phyloP scores from a whole-genome alignment of 2,329 filamentous ascomycete species.

The Diaporthe citriasiana region DNA sequence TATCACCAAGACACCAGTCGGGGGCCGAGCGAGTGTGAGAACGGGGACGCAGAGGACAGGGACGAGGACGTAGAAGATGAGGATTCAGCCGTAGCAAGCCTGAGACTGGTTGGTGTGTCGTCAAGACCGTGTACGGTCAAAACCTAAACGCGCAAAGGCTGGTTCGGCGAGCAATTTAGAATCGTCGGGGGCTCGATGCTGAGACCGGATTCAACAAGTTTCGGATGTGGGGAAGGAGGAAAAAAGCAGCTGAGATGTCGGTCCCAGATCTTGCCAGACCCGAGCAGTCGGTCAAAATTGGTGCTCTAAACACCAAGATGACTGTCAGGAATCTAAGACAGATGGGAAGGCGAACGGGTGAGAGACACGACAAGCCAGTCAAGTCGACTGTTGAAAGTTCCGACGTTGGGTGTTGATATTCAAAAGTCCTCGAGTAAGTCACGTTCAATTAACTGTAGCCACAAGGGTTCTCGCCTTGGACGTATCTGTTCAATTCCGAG shows the following conservation, averaged over 20 bases:
- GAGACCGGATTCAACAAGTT: constrained; percentile 7
- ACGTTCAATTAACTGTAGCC: background rate
- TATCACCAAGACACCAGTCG: constrained; percentile 9
- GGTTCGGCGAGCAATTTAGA: background rate
- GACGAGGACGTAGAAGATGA: too few relatives aligned
- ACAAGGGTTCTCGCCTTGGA: constrained; percentile 17
- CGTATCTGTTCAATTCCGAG: background rate
- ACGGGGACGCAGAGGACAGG: background rate
- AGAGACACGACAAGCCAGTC: background rate
- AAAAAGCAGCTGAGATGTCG: constrained; percentile 18
- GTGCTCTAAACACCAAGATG: background rate
- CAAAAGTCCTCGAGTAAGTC: background rate
- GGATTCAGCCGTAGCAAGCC: background rate
- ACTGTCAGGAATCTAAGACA: background rate
- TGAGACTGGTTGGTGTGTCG: too few relatives aligned
- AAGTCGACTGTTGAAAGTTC: background rate
- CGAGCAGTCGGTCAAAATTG: background rate
- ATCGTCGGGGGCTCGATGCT: background rate
- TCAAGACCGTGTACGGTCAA: constrained; percentile 20
- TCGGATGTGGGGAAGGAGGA: background rate
- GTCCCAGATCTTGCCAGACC: background rate
- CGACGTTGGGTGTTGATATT: background rate
- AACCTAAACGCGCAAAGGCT: background rate
- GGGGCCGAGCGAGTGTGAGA: background rate
- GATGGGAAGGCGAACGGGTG: background rate